These are phyloP conservation scores for Paspalum notatum DNA, from an alignment of 176 grass and related monocot species.

Conservation along the genomic window DNA sequence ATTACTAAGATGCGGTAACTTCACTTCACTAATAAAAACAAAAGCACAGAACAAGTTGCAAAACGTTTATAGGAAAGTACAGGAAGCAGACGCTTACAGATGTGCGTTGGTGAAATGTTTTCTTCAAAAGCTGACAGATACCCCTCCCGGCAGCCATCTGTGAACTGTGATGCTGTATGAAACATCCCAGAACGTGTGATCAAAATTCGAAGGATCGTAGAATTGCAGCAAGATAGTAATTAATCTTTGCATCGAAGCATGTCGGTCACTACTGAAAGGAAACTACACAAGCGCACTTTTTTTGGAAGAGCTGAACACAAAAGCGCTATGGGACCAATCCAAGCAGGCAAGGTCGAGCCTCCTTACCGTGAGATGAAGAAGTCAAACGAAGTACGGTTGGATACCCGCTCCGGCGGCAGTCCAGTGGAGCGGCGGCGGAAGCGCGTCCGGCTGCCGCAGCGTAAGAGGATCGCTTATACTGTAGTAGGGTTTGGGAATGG, in stretches of 20 bases:
- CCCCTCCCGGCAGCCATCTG: constrained; percentile 54
- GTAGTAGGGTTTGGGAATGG: background rate
- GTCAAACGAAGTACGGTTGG: background rate
- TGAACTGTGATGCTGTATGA: constrained; percentile 30
- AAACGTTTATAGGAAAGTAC: background rate
- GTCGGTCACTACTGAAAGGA: background rate
- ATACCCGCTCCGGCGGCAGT: background rate
- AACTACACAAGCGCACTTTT: background rate
- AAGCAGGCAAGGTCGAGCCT: constrained; percentile 9
- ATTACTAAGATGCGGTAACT: background rate
- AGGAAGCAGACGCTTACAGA: constrained; percentile 39
- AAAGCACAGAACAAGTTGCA: too few species aligned
- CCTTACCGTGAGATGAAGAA: constrained; percentile 16
- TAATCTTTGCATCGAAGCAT: background rate
- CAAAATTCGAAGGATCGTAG: background rate
- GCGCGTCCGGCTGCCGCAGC: background rate
- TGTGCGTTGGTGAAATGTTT: constrained; percentile 39
- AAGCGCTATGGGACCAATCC: too few species aligned
- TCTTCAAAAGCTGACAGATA: constrained; percentile 58
- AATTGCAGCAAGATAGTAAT: background rate
- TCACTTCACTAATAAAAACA: too few species aligned
- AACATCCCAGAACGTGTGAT: background rate
- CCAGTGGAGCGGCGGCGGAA: background rate
- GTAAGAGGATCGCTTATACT: background rate
- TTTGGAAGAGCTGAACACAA: background rate